Conservation (phyloP, 169 alveolate genomes). For the Eimeria praecox region DNA sequence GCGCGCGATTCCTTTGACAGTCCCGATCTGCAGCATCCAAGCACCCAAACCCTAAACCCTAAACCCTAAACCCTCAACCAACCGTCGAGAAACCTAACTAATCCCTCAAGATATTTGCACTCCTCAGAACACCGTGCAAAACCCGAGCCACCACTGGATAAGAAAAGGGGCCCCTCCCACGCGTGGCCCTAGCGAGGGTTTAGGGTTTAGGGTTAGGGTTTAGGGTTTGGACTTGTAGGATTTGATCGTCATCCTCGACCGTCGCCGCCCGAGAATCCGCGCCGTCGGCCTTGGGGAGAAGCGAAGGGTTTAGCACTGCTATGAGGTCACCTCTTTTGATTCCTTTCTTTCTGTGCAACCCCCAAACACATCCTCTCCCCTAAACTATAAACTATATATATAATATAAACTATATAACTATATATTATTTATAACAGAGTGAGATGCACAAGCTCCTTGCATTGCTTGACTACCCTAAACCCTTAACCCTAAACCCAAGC, state of each 20-base stretch:
- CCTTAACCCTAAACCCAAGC: not conserved
- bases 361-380: not conserved
- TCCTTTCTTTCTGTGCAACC: constrained; percentile 11
- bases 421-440: too few species aligned
- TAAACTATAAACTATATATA: not conserved
- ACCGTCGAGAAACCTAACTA: not conserved
- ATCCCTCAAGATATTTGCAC: not conserved
- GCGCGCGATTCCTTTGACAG: constrained; percentile 69
- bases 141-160: not conserved
- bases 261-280: constrained; percentile 49
- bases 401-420: too few species aligned
- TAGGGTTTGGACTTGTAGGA: not conserved
- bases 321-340: constrained; percentile 53
- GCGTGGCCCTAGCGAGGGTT: not conserved
- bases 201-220: not conserved
- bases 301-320: constrained; percentile 66
- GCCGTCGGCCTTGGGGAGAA: constrained; percentile 13
- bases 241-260: constrained; percentile 41
- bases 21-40: constrained; percentile 31
- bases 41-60: not conserved
- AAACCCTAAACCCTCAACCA: not conserved
- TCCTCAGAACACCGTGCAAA: not conserved
- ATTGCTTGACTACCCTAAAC: too few species aligned
- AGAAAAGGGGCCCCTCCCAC: not conserved
- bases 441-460: too few species aligned